These are phyloP conservation scores for Hortaea sp. DNA, from an alignment of 2,329 filamentous ascomycete genomes.

Conservation along the genomic window DNA sequence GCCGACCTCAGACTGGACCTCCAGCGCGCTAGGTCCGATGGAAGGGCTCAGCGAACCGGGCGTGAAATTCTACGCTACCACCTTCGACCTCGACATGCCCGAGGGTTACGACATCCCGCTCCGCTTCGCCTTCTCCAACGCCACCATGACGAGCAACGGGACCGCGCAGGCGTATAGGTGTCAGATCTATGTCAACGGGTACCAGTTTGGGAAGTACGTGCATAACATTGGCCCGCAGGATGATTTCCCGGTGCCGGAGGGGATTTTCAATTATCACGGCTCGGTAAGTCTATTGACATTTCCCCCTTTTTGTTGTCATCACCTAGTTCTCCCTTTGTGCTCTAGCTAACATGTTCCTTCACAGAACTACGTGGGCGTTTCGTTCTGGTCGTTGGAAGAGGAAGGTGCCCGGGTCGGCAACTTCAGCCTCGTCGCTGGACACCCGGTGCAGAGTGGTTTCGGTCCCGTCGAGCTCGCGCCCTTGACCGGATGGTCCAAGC, in stretches of 20 bases:
- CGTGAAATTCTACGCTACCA: conserved; percentile 49
- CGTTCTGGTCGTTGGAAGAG: conserved; percentile 55
- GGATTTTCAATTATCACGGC: conserved; percentile 60
- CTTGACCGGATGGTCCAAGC: conserved; percentile 19
- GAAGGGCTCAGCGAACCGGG: conserved; percentile 43
- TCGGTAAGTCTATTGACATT: conserved; percentile 1
- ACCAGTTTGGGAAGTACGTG: conserved; percentile 60
- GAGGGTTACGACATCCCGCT: conserved; percentile 51
- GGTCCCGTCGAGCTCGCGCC: conserved; percentile 21
- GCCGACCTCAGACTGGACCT: conserved; percentile 36
- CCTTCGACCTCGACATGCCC: conserved; percentile 47
- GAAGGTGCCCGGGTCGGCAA: conserved; percentile 47
- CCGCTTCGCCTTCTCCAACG: conserved; percentile 44
- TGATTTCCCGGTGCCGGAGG: conserved; percentile 61
- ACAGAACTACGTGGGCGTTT: conserved; percentile 58
- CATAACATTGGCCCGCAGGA: conserved; percentile 68
- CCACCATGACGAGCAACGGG: conserved; percentile 23
- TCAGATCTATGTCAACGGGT: conserved; percentile 65
- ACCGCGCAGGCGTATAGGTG: conserved; percentile 42
- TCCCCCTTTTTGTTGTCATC: neutral
- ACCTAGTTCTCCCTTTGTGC: neutral
- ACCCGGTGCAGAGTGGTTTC: conserved; percentile 24
- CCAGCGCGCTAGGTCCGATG: conserved; percentile 21
- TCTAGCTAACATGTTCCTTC: neutral
- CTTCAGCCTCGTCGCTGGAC: conserved; percentile 20